Conservation (phyloP, 1,139 yeast species). For the Candida pseudoviswanathii region DNA sequence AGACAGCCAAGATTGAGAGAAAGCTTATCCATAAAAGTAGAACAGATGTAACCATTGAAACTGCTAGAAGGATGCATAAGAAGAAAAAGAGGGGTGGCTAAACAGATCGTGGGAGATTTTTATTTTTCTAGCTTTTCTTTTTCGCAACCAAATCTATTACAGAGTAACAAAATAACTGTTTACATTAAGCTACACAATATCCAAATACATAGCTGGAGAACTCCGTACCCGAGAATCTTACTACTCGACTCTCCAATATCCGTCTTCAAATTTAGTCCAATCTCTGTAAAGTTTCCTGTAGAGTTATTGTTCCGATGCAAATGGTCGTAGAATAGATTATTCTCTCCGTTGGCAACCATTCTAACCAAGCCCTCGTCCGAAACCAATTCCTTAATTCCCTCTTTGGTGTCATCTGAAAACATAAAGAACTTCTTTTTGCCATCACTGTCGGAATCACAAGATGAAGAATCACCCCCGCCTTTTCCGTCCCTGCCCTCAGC, state of each 20-base stretch:
- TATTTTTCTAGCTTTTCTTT: background rate
- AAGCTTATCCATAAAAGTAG: background rate
- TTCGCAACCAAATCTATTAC: slow-evolving; percentile 2
- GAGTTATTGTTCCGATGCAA: background rate
- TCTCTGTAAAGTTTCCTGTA: background rate
- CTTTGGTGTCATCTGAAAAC: background rate
- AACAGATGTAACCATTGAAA: background rate
- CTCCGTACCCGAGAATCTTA: background rate
- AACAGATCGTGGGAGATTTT: background rate
- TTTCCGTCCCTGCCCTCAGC: background rate
- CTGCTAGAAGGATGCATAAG: background rate
- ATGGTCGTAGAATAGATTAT: background rate
- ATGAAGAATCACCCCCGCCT: background rate
- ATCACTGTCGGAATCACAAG: background rate
- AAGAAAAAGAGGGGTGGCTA: background rate
- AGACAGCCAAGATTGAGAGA: background rate
- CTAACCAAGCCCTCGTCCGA: background rate
- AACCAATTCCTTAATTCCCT: slow-evolving; percentile 1
- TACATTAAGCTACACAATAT: background rate
- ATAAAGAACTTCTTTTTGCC: background rate
- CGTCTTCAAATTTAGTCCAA: background rate
- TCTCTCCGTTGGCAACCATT: background rate
- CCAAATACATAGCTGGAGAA: background rate
- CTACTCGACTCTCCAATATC: background rate
- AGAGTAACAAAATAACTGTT: background rate